These are phyloP conservation scores for Tricholoma furcatifolium DNA, from an alignment of 768 basidiomycete species.

Conservation along the genomic window DNA sequence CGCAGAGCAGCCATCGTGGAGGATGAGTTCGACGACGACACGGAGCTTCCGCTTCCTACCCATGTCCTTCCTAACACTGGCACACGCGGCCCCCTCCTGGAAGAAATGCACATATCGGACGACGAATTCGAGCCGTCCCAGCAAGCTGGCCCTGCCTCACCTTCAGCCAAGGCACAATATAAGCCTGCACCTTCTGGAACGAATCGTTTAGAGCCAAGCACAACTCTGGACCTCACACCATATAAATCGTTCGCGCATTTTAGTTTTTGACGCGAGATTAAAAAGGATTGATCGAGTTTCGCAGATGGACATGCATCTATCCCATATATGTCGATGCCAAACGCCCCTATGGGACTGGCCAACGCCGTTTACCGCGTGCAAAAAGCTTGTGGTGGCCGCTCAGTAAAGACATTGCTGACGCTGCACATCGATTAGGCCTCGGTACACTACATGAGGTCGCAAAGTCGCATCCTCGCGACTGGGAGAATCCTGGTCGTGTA, in stretches of 20 bases:
- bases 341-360: constrained; percentile 78
- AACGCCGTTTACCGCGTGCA: constrained; percentile 75
- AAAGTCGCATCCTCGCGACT: constrained; percentile 92
- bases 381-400: constrained; percentile 94
- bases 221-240: constrained; percentile 69
- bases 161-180: constrained; percentile 33
- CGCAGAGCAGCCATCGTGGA: constrained; percentile 67
- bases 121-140: constrained; percentile 45
- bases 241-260: constrained; percentile 69
- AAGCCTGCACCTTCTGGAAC: constrained; percentile 22
- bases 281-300: constrained; percentile 14
- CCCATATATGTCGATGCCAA: constrained; percentile 98
- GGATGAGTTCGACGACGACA: constrained; percentile 89
- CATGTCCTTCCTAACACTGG: constrained; percentile 66
- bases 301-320: constrained; percentile 94
- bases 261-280: constrained; percentile 15
- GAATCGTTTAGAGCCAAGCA: constrained; percentile 26
- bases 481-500: constrained; percentile 97
- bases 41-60: constrained; percentile 80
- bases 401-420: constrained; percentile 89
- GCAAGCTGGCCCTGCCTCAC: constrained; percentile 57
- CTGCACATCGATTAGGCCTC: constrained; percentile 72
- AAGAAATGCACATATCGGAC: constrained; percentile 64
- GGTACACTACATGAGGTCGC: constrained; percentile 84
- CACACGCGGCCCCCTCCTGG: constrained; percentile 70